These are phyloP conservation scores for Exidia glandulosa DNA, from an alignment of 768 basidiomycete species.

Conservation along the genomic window DNA sequence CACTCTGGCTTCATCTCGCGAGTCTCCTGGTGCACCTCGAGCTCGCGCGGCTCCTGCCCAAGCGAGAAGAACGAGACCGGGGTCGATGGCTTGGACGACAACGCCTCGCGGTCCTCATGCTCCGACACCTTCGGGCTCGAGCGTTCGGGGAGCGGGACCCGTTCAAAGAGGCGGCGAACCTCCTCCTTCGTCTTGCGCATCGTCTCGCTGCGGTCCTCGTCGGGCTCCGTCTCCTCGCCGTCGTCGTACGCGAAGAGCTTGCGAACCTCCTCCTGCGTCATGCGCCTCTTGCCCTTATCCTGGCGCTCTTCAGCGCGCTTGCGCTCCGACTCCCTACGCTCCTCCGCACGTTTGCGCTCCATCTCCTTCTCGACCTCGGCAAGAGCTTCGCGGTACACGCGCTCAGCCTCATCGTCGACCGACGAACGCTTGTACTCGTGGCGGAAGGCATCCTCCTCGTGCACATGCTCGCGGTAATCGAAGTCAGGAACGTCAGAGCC, in stretches of 20 bases:
- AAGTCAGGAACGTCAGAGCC: neutral
- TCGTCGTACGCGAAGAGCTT: neutral
- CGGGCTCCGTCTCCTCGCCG: neutral
- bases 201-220: neutral
- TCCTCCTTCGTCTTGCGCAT: neutral
- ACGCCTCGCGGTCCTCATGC: neutral
- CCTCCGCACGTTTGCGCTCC: neutral
- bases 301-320: neutral
- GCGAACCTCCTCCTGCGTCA: constrained; percentile 2
- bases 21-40: no score
- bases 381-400: neutral
- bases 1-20: neutral
- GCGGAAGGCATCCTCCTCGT: no score
- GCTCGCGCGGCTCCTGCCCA: neutral
- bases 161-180: neutral
- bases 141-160: neutral
- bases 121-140: neutral
- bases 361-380: neutral
- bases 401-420: neutral
- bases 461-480: neutral
- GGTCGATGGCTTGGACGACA: neutral
- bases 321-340: neutral
- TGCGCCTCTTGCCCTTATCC: neutral
- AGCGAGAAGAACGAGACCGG: neutral
- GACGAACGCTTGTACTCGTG: neutral